Evolutionary conservation across 805 yeast species (phyloP).

Genomic region (Metschnikowia drakensbergensis): DNA sequence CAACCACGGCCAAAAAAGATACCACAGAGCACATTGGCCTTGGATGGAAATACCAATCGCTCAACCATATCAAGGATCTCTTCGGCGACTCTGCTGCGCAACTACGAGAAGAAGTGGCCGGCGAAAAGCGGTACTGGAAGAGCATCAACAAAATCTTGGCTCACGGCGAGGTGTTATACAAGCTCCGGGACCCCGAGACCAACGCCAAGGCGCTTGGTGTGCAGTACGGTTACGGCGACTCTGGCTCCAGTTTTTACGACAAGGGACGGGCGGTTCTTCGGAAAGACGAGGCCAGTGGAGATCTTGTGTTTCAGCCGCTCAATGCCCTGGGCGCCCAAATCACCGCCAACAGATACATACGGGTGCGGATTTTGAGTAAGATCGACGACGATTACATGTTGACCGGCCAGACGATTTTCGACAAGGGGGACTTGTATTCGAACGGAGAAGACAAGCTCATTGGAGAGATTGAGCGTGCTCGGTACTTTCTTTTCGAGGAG

Average conservation of each 20-base stretch:
- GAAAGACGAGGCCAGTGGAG: constrained; percentile 38
- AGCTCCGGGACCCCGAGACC: constrained; percentile 50
- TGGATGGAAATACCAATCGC: constrained; percentile 83
- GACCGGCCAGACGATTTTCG: constrained; percentile 53
- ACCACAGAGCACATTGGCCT: constrained; percentile 45
- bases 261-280: constrained; percentile 72
- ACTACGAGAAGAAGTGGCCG: constrained; percentile 50
- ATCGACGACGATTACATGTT: constrained; percentile 51
- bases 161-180: constrained; percentile 61
- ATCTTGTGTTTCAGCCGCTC: constrained; percentile 32
- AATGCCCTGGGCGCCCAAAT: constrained; percentile 24
- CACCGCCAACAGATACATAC: constrained; percentile 45
- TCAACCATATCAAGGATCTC: constrained; percentile 50
- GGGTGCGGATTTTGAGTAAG: constrained; percentile 57
- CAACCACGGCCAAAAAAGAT: constrained; percentile 16
- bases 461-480: constrained; percentile 58
- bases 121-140: constrained; percentile 70
- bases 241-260: constrained; percentile 76
- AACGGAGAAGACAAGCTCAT: constrained; percentile 27
- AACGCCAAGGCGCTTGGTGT: constrained; percentile 63
- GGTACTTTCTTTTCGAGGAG: constrained; percentile 80
- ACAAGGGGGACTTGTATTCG: constrained; percentile 10
- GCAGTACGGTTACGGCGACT: constrained; percentile 86
- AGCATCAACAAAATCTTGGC: constrained; percentile 42
- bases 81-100: constrained; percentile 50